Conservation (phyloP, 192 early-diverging fungal species). For the Coemansia brasiliensis region DNA sequence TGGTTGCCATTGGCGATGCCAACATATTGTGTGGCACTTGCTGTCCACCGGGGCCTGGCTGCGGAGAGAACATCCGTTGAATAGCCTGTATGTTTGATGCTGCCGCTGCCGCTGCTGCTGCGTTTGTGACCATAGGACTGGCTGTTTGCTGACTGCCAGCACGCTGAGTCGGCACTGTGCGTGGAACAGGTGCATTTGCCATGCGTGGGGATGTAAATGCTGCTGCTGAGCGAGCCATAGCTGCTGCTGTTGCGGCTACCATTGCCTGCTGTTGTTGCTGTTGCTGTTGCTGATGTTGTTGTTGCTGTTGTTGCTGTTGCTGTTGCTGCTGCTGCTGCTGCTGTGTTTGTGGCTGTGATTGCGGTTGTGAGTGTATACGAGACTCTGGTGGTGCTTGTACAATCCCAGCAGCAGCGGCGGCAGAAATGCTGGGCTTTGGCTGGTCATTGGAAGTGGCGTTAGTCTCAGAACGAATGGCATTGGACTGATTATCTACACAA, state of each 20-base stretch:
- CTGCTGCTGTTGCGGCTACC: not conserved
- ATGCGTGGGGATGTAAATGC: conserved; percentile 28
- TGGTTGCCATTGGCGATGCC: conserved; percentile 28
- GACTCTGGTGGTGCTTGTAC: not conserved
- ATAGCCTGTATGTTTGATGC: conserved; percentile 20
- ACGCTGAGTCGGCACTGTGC: conserved; percentile 34
- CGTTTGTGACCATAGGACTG: not conserved
- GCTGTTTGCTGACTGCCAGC: conserved; percentile 8
- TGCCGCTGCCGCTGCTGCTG: not conserved
- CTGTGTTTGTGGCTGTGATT: not conserved
- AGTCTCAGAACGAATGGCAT: not conserved
- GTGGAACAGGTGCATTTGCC: conserved; percentile 17
- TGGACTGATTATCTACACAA: conserved; percentile 17
- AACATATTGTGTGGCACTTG: not conserved
- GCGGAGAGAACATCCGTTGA: conserved; percentile 39
- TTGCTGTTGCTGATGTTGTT: conserved; percentile 1
- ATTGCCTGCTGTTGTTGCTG: conserved; percentile 8
- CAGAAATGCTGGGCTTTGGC: not conserved
- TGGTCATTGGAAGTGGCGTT: not conserved
- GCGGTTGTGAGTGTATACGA: not conserved
- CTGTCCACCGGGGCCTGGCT: conserved; percentile 9
- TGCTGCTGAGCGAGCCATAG: not conserved
- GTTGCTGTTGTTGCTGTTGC: conserved; percentile 7
- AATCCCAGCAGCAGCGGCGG: not conserved
- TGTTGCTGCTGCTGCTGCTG: conserved; percentile 2